phyloP scores from a whole-genome alignment of 2,329 filamentous ascomycete genomes.

The Pseudofabraea citricarpa region DNA sequence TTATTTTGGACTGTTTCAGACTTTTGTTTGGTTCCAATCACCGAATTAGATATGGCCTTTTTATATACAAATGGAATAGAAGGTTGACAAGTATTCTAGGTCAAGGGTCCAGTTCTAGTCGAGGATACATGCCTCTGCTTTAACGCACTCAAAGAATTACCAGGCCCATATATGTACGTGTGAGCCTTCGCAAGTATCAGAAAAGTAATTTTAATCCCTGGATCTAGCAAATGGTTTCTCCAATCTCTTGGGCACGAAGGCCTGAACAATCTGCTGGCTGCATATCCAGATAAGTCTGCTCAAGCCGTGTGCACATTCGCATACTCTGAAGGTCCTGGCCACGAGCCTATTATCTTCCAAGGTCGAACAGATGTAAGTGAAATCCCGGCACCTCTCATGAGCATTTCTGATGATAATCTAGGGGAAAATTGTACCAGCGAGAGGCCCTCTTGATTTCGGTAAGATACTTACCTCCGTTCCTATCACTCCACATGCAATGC shows the following conservation, averaged over 20 bases:
- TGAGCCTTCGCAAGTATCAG: background rate
- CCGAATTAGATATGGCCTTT: no score
- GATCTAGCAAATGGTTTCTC: conserved; percentile 88
- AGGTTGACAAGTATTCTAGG: conserved; percentile 47
- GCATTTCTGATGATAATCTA: conserved; percentile 20
- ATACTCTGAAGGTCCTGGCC: conserved; percentile 79
- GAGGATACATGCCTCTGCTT: conserved; percentile 97
- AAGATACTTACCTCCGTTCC: conserved; percentile 29
- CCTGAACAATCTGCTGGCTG: conserved; percentile 83
- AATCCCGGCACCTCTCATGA: background rate
- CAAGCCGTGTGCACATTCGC: conserved; percentile 96
- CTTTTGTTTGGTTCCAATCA: no score
- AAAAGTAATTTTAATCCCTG: conserved; percentile 1
- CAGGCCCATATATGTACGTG: conserved; percentile 89
- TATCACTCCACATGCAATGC: conserved; percentile 2
- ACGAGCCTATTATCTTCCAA: conserved; percentile 84
- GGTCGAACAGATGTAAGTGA: conserved; percentile 70
- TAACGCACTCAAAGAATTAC: conserved; percentile 82
- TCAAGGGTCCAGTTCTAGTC: conserved; percentile 83
- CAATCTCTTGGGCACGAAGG: conserved; percentile 75
- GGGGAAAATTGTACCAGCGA: conserved; percentile 78
- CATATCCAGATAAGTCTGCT: conserved; percentile 85
- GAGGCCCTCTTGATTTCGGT: conserved; percentile 83
- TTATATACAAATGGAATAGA: no score
- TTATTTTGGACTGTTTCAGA: no score